Evolutionary conservation across 495 filamentous ascomycete species (phyloP).

Genomic region (Lophiostoma macrostomum): DNA sequence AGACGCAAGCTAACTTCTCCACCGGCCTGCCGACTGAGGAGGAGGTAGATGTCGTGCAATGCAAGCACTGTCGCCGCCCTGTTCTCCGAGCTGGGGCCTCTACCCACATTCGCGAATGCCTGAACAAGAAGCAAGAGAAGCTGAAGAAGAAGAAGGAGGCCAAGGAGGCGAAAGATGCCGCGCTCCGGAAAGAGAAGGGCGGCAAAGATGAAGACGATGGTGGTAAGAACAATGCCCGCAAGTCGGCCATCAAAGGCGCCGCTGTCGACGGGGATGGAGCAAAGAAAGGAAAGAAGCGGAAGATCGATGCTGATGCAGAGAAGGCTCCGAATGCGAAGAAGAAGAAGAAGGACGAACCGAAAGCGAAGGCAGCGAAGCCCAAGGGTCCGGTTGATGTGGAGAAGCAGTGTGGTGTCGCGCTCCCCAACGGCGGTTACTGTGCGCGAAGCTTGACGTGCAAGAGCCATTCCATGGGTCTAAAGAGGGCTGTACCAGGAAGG

Average conservation of each 20-base stretch:
- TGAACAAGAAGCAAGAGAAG: constrained; percentile 51
- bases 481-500: constrained; percentile 83
- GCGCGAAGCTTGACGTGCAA: constrained; percentile 94
- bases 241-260: constrained; percentile 63
- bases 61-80: constrained; percentile 47
- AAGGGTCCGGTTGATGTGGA: constrained; percentile 98
- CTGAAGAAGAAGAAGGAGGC: constrained; percentile 47
- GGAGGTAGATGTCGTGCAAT: constrained; percentile 40
- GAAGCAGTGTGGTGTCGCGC: constrained; percentile 88
- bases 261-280: constrained; percentile 56
- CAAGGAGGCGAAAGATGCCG: constrained; percentile 53
- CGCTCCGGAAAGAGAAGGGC: constrained; percentile 43
- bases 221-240: constrained; percentile 40
- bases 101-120: constrained; percentile 42
- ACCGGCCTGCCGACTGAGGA: constrained; percentile 62
- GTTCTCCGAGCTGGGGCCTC: constrained; percentile 38
- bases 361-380: constrained; percentile 79
- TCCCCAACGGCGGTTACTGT: constrained; percentile 81
- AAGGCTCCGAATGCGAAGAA: constrained; percentile 81
- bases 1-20: constrained; percentile 65
- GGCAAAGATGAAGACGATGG: constrained; percentile 36
- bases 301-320: constrained; percentile 70
- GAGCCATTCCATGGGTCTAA: constrained; percentile 93
- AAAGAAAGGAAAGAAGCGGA: constrained; percentile 88
- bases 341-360: constrained; percentile 89